Conservation (phyloP, 1,284 basidiomycete genomes). For the Sanghuangporus baumii region DNA sequence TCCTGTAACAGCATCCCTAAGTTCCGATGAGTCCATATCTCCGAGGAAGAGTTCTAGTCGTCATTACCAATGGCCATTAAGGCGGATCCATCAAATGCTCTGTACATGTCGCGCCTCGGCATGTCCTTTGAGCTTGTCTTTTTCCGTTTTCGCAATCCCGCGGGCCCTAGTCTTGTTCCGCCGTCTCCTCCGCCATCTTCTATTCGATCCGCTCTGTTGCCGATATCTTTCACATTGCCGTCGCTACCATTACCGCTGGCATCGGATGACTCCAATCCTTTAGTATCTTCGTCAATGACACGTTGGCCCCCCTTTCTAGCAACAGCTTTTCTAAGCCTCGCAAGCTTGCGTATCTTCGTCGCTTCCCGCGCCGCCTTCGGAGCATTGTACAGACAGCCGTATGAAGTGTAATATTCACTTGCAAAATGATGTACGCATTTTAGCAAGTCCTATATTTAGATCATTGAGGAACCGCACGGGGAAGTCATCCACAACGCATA, state of each 20-base stretch:
- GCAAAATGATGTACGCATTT: conserved; percentile 67
- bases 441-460: conserved; percentile 49
- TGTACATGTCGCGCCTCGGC: conserved; percentile 60
- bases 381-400: conserved; percentile 50
- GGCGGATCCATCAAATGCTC: conserved; percentile 63
- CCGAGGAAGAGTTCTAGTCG: conserved; percentile 7
- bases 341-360: conserved; percentile 31
- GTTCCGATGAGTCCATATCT: conserved; percentile 3
- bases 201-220: conserved; percentile 13
- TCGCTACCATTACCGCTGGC: not conserved
- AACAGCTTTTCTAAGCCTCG: conserved; percentile 20
- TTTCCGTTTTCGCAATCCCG: not conserved
- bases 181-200: conserved; percentile 1
- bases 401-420: conserved; percentile 54
- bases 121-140: conserved; percentile 19
- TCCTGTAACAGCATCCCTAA: conserved; percentile 66
- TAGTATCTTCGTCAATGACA: conserved; percentile 11
- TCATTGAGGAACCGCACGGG: not conserved
- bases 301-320: conserved; percentile 18
- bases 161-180: not conserved
- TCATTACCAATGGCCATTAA: conserved; percentile 60
- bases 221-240: not conserved
- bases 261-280: not conserved
- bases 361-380: conserved; percentile 40
- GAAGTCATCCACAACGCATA: conserved; percentile 14